Evolutionary conservation across 208 protist genomes (phyloP).

Genomic region (Balamuthia mandrillaris): DNA sequence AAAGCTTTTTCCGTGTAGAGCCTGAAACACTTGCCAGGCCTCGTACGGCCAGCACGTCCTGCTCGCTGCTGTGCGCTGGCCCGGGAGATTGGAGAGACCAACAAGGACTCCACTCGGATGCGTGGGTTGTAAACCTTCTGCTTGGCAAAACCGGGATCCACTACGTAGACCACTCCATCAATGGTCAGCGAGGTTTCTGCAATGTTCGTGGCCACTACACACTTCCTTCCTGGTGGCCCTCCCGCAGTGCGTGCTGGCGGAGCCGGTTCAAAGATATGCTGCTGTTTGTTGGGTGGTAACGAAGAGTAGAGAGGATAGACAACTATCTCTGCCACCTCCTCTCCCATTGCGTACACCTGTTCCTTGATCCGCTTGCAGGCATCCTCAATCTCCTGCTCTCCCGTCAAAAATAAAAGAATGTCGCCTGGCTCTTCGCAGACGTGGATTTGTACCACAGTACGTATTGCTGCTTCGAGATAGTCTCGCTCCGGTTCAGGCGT

Average conservation of each 20-base stretch:
- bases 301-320: slow-evolving; percentile 80
- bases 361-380: slow-evolving; percentile 60
- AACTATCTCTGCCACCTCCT: slow-evolving; percentile 41
- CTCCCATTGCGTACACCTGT: background rate
- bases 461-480: slow-evolving; percentile 85
- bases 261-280: slow-evolving; percentile 79
- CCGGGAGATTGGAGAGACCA: slow-evolving; percentile 96
- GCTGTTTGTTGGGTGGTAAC: slow-evolving; percentile 74
- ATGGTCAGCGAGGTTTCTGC: slow-evolving; percentile 99
- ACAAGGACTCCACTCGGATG: slow-evolving; percentile 91
- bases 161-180: slow-evolving; percentile 98
- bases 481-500: slow-evolving; percentile 83
- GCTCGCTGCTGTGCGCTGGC: slow-evolving; percentile 97
- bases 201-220: slow-evolving; percentile 97
- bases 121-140: slow-evolving; percentile 95
- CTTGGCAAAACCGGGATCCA: slow-evolving; percentile 98
- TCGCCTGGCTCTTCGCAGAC: slow-evolving; percentile 78
- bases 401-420: slow-evolving; percentile 98
- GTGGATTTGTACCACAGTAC: slow-evolving; percentile 82
- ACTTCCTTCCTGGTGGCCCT: slow-evolving; percentile 47
- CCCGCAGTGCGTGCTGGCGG: slow-evolving; percentile 56
- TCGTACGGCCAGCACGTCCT: slow-evolving; percentile 96
- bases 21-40: slow-evolving; percentile 95
- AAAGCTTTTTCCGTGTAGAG: slow-evolving; percentile 83
- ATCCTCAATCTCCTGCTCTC: slow-evolving; percentile 93